These are phyloP conservation scores for Rhodamnia argentea DNA, from an alignment of 345 rosid genomes.

Conservation along the genomic window DNA sequence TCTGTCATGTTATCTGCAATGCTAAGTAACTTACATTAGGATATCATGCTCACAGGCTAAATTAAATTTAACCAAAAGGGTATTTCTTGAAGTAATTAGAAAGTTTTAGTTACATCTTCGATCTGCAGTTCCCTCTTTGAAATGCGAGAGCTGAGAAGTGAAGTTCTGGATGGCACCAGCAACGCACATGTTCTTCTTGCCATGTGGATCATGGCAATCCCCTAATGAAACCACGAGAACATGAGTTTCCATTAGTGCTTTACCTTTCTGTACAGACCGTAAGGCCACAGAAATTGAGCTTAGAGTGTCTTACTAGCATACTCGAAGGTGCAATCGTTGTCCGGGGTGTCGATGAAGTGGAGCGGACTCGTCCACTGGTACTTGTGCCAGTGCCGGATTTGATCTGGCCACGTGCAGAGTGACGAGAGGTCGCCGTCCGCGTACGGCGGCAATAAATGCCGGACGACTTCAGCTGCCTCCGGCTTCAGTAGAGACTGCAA, in stretches of 20 bases:
- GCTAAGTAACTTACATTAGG: neutral
- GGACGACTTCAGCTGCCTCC: slow-evolving; percentile 55
- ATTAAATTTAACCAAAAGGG: neutral
- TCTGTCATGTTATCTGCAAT: slow-evolving; percentile 83
- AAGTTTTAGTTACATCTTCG: slow-evolving; percentile 47
- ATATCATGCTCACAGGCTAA: neutral
- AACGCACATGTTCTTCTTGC: slow-evolving; percentile 56
- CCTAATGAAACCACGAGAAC: slow-evolving; percentile 21
- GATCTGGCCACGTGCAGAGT: slow-evolving; percentile 67
- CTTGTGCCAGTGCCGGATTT: slow-evolving; percentile 62
- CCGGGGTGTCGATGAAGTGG: slow-evolving; percentile 75
- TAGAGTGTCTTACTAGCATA: slow-evolving; percentile 29
- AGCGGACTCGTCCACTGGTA: slow-evolving; percentile 73
- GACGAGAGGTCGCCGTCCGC: slow-evolving; percentile 51
- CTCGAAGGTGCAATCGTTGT: slow-evolving; percentile 40
- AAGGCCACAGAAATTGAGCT: neutral
- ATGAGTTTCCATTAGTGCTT: neutral
- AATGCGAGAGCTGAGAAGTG: slow-evolving; percentile 86
- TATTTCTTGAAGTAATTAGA: neutral
- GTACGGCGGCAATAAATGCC: slow-evolving; percentile 38
- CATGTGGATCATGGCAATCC: slow-evolving; percentile 73
- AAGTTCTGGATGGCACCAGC: slow-evolving; percentile 85
- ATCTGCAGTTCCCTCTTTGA: slow-evolving; percentile 72
- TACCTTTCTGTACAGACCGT: neutral
- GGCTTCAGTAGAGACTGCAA: slow-evolving; percentile 56